Percentiles rank a stretch among this genome's conserved stretches.
Evolutionary conservation across 1,284 basidiomycete species (phyloP).

Genomic region (Cryptococcus wingfieldii): DNA sequence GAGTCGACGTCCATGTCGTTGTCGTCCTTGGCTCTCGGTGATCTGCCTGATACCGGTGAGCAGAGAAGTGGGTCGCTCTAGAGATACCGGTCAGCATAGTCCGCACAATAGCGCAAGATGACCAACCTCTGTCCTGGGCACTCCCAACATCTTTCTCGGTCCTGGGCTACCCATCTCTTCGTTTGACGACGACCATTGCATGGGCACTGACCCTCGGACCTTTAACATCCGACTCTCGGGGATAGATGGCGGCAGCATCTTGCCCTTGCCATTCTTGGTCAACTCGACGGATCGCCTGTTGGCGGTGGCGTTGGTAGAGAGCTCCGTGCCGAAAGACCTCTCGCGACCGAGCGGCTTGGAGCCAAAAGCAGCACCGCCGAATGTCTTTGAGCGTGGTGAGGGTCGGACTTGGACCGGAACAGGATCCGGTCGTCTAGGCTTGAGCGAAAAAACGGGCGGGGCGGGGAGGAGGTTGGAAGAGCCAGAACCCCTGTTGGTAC

Average conservation of each 20-base stretch:
- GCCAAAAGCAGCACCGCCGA: not conserved
- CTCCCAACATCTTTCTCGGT: slow-evolving; percentile 21
- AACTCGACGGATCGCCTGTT: not conserved
- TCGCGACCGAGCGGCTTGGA: slow-evolving; percentile 6
- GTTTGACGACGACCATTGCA: slow-evolving; percentile 37
- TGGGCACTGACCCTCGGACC: slow-evolving; percentile 25
- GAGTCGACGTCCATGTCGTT: slow-evolving; percentile 44
- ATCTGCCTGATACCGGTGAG: slow-evolving; percentile 5
- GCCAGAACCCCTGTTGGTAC: slow-evolving; percentile 1
- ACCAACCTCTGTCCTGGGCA: slow-evolving; percentile 36
- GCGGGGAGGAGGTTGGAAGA: slow-evolving; percentile 19
- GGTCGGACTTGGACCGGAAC: slow-evolving; percentile 21
- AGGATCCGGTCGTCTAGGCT: slow-evolving; percentile 30
- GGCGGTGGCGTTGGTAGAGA: slow-evolving; percentile 23
- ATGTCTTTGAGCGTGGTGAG: not conserved
- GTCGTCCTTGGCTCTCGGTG: not conserved
- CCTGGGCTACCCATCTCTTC: slow-evolving; percentile 31
- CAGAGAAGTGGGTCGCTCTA: slow-evolving; percentile 4
- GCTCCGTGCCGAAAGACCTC: slow-evolving; percentile 37
- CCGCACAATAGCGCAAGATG: not conserved
- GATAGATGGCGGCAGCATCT: slow-evolving; percentile 39
- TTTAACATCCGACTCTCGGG: slow-evolving; percentile 21
- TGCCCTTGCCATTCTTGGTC: slow-evolving; percentile 17
- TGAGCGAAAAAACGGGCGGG: slow-evolving; percentile 20
- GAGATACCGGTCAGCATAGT: slow-evolving; percentile 16